Base-by-base conservation (phyloP, 805 yeast genomes). In the Candida argentea region DNA sequence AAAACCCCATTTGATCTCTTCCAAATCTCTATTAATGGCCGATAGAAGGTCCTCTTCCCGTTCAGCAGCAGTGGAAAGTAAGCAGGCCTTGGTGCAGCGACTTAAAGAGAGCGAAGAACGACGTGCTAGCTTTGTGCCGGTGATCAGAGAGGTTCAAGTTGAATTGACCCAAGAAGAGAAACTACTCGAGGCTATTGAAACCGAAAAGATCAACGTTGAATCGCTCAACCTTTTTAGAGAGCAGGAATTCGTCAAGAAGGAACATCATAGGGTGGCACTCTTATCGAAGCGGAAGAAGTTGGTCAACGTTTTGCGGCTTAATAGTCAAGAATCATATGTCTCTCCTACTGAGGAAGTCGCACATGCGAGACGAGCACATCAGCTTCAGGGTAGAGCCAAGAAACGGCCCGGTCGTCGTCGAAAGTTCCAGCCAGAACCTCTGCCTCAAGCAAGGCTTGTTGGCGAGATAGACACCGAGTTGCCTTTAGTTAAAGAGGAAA, bases 211-310 rank as follows among this genome's bases (percentile, higher is more conserved):
- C 24, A 91, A 91, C 50, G 57, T 74, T 2, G 60, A 72, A 16
- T 80, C 95, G 3, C 59, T 91, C 38, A 74, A 80, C 36, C 64
- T 70, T 42, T 91, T 82, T 46, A 73, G 78, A 42, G 93, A 87
- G 42, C 89, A 83, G 46, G 98, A 91, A 48, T 59, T 79, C 23
- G 76, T 73, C 26, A 77, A 84, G 43, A 85, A 84, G 48, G 76
- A 78, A 48, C 70, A 69, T 30, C 89, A 87, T 44, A 61, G 87
- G 31, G 84, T 79, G 25, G 55, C 81, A 34, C 72, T 82, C 50
- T 63, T 73, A 33, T 78, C 78, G 44, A 73, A 67, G 41, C 70
- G 87, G 37, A 61, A 60, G 23, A 73, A 71, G 42, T 53, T 91
- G 39, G 60, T 60, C 3, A 67, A 80, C 30, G 73, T 76, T 6